Conservation (phyloP, 2,329 filamentous ascomycete genomes). For the Verticillium tricorpus region DNA sequence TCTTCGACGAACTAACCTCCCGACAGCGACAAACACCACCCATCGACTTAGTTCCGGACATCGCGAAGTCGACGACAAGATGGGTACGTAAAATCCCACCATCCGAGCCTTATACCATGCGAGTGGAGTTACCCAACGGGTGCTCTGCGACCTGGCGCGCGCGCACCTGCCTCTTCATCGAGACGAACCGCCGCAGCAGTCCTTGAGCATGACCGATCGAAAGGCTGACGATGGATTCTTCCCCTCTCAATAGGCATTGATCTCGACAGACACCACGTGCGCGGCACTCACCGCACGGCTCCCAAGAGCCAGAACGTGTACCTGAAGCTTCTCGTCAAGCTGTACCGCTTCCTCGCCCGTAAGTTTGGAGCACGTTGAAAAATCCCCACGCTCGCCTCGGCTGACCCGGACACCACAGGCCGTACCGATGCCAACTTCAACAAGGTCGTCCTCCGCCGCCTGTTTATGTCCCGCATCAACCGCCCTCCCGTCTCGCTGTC, state of each 20-base stretch:
- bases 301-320: slow-evolving; percentile 99
- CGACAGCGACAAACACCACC: slow-evolving; percentile 27
- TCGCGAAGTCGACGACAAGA: slow-evolving; percentile 48
- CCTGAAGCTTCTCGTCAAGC: slow-evolving; percentile 95
- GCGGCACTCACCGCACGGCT: slow-evolving; percentile 78
- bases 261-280: slow-evolving; percentile 66
- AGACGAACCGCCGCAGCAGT: background rate
- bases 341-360: slow-evolving; percentile 96
- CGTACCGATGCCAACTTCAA: slow-evolving; percentile 98
- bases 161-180: background rate
- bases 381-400: background rate
- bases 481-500: slow-evolving; percentile 91
- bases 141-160: background rate
- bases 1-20: slow-evolving; percentile 6
- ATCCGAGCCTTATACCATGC: slow-evolving; percentile 32
- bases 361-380: slow-evolving; percentile 38
- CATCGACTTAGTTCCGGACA: slow-evolving; percentile 20
- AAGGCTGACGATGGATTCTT: slow-evolving; percentile 56
- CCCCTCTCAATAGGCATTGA: slow-evolving; percentile 59
- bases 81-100: slow-evolving; percentile 51
- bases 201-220: slow-evolving; percentile 57
- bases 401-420: slow-evolving; percentile 45
- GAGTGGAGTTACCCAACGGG: slow-evolving; percentile 20
- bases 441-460: slow-evolving; percentile 94
- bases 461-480: slow-evolving; percentile 99